Percentiles rank a stretch among this genome's conserved stretches.
Conservation (phyloP, 805 yeast genomes). For the Torulaspora indica region DNA sequence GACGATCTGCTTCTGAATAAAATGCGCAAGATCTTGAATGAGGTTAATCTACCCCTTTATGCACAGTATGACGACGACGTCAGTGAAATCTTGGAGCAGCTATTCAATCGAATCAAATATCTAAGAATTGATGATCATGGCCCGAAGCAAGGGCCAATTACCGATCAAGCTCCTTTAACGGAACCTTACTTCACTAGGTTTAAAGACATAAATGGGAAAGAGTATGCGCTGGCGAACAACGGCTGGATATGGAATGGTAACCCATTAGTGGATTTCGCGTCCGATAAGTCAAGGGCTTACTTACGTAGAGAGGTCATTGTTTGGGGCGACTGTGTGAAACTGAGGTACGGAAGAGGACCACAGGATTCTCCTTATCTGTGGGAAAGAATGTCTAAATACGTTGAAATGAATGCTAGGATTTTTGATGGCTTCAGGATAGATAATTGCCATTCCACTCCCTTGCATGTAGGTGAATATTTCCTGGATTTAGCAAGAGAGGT, state of each 20-base stretch:
- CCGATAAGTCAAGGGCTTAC: slow-evolving; percentile 70
- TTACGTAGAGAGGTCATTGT: slow-evolving; percentile 87
- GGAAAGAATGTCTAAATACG: slow-evolving; percentile 79
- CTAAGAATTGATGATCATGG: slow-evolving; percentile 76
- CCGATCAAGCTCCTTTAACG: slow-evolving; percentile 54
- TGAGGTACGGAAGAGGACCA: slow-evolving; percentile 73
- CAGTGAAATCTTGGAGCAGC: slow-evolving; percentile 57
- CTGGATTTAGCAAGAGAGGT: slow-evolving; percentile 82
- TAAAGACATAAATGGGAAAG: slow-evolving; percentile 45
- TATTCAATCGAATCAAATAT: slow-evolving; percentile 71
- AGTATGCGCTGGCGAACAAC: slow-evolving; percentile 80
- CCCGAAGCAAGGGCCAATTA: slow-evolving; percentile 69
- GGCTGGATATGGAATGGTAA: slow-evolving; percentile 99
- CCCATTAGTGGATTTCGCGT: slow-evolving; percentile 90
- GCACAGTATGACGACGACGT: slow-evolving; percentile 71
- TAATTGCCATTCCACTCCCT: slow-evolving; percentile 93
- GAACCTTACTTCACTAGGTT: slow-evolving; percentile 88
- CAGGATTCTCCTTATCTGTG: slow-evolving; percentile 86
- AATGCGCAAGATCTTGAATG: slow-evolving; percentile 60
- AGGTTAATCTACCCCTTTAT: slow-evolving; percentile 70
- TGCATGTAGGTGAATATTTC: slow-evolving; percentile 87
- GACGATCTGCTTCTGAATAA: slow-evolving; percentile 36
- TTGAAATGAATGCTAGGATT: slow-evolving; percentile 61
- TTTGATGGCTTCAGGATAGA: slow-evolving; percentile 91
- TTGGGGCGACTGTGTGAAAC: slow-evolving; percentile 96